A percentile compares a stretch with the other conserved stretches of the same genome.
Evolutionary conservation across 495 filamentous ascomycete species (phyloP).

Genomic region (Penicillium coprophilum): DNA sequence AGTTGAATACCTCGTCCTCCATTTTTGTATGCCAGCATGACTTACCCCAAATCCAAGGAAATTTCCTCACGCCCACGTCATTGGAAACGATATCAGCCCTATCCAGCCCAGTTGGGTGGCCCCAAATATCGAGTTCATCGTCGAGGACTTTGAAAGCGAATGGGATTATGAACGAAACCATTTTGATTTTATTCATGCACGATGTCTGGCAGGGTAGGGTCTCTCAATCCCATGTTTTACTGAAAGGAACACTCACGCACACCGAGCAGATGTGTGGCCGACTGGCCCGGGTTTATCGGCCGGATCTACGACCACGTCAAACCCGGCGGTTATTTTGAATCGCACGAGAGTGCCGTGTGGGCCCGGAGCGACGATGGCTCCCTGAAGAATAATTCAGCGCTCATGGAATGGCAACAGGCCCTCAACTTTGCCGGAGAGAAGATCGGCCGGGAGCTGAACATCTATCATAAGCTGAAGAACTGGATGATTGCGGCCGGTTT

Average conservation of each 20-base stretch:
- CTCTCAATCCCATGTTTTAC: too few species aligned
- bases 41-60: constrained; percentile 10
- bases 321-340: constrained; percentile 67
- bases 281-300: constrained; percentile 25
- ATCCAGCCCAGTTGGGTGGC: constrained; percentile 47
- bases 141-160: constrained; percentile 35
- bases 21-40: constrained; percentile 22
- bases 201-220: constrained; percentile 20
- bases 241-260: not conserved
- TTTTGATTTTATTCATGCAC: constrained; percentile 32
- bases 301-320: constrained; percentile 43
- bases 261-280: constrained; percentile 12
- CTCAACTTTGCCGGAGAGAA: constrained; percentile 17
- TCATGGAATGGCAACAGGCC: constrained; percentile 50
- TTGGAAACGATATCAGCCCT: constrained; percentile 50
- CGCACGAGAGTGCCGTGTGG: constrained; percentile 53
- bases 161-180: constrained; percentile 25
- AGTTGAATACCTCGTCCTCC: constrained; percentile 19
- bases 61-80: constrained; percentile 28
- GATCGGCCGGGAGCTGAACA: constrained; percentile 46
- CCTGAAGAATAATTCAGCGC: constrained; percentile 44
- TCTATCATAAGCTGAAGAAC: constrained; percentile 37
- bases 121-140: constrained; percentile 33
- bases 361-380: constrained; percentile 51
- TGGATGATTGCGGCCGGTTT: constrained; percentile 52